Percentiles rank a stretch among this genome's conserved stretches.
Evolutionary conservation across 768 basidiomycete genomes (phyloP).

Genomic region (Kwoniella dejecticola): DNA sequence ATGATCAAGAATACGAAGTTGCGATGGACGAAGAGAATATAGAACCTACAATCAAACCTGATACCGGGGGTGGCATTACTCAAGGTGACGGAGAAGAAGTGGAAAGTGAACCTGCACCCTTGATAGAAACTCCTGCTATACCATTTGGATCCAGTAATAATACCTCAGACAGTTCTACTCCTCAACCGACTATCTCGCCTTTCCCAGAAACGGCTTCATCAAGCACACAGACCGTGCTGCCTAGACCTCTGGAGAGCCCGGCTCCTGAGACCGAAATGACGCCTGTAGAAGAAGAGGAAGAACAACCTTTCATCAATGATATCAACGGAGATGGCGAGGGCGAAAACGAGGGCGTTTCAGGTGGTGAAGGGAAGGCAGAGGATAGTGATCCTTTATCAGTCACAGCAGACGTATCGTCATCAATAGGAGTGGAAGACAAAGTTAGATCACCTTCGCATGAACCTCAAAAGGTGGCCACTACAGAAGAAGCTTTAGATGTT

Average conservation of each 20-base stretch:
- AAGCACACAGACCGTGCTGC: background rate
- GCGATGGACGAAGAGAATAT: constrained; percentile 15
- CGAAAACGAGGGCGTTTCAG: background rate
- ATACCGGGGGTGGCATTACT: too few relatives aligned
- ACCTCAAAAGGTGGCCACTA: constrained; percentile 13
- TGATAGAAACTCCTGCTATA: constrained; percentile 1
- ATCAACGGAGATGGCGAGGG: constrained; percentile 7
- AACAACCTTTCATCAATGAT: constrained; percentile 2
- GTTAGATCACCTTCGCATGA: constrained; percentile 4
- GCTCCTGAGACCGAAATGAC: constrained; percentile 30
- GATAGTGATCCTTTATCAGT: constrained; percentile 1
- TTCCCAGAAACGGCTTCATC: constrained; percentile 10
- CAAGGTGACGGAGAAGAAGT: too few relatives aligned
- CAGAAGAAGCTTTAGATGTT: constrained; percentile 11
- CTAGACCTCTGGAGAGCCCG: constrained; percentile 13
- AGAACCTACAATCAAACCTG: constrained; percentile 8
- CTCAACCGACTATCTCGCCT: constrained; percentile 4
- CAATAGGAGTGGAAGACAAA: background rate
- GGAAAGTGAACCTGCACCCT: background rate
- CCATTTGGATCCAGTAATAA: background rate
- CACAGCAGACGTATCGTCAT: background rate
- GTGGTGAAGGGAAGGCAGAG: background rate
- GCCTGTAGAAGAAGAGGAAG: constrained; percentile 16
- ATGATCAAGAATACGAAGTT: constrained; percentile 24
- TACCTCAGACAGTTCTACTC: background rate